Conservation (phyloP, 495 filamentous ascomycete species). For the Neurospora sp. region DNA sequence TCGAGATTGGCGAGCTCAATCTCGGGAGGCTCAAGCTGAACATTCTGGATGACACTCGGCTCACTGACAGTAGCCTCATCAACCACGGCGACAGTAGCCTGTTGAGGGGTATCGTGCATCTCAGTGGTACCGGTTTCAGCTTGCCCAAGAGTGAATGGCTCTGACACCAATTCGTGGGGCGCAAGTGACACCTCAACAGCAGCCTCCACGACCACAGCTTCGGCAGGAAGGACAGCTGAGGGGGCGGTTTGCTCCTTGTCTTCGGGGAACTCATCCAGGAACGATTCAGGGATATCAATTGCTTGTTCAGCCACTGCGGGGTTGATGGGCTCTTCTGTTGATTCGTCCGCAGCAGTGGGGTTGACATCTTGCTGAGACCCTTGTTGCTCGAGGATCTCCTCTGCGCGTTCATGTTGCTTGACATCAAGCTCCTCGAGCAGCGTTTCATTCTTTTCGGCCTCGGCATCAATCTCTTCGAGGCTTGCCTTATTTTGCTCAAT, state of each 20-base stretch:
- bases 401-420: not conserved
- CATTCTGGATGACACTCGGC: not conserved
- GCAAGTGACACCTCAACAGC: not conserved
- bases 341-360: not conserved
- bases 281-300: not conserved
- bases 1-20: not conserved
- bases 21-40: not conserved
- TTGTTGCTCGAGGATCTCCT: not conserved
- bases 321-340: not conserved
- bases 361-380: not conserved
- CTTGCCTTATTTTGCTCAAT: not conserved
- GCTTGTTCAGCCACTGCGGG: not conserved
- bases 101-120: not conserved
- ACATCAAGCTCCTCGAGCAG: not conserved
- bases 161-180: not conserved
- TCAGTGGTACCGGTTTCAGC: not conserved
- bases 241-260: not conserved
- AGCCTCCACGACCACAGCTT: not conserved
- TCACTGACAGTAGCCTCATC: not conserved
- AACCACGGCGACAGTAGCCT: not conserved
- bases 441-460: not conserved
- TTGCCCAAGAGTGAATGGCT: not conserved
- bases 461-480: not conserved
- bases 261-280: not conserved
- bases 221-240: not conserved